Evolutionary conservation across 2,329 filamentous ascomycete genomes (phyloP).

Genomic region (Clonostachys rhizophaga): DNA sequence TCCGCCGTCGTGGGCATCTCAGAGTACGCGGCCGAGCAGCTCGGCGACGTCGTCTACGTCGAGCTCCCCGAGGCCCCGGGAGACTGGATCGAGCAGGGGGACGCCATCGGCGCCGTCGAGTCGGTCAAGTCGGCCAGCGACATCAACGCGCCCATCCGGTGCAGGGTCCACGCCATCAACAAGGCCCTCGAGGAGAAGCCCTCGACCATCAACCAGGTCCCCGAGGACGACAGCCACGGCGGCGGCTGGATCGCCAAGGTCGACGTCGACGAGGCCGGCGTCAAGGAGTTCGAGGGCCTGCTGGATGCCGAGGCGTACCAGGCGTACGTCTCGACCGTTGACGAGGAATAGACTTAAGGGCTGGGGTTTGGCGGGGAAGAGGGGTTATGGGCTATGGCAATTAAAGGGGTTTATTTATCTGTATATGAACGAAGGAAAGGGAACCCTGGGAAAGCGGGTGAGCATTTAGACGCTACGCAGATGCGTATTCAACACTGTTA

Average conservation of each 20-base stretch:
- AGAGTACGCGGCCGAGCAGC: slow-evolving; percentile 82
- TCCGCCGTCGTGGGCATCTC: slow-evolving; percentile 82
- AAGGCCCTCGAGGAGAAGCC: slow-evolving; percentile 76
- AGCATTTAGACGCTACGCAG: background rate
- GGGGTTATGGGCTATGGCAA: no score
- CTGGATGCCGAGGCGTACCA: slow-evolving; percentile 79
- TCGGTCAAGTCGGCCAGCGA: slow-evolving; percentile 88
- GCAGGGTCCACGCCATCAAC: slow-evolving; percentile 75
- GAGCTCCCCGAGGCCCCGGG: slow-evolving; percentile 73
- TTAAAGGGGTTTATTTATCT: background rate
- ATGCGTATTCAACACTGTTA: background rate
- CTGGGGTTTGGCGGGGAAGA: background rate
- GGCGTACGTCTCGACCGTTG: slow-evolving; percentile 51
- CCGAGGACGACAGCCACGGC: slow-evolving; percentile 69
- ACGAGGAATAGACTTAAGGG: slow-evolving; percentile 23
- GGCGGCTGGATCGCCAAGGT: slow-evolving; percentile 95
- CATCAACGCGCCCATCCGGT: slow-evolving; percentile 83
- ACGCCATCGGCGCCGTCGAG: slow-evolving; percentile 90
- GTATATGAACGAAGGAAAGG: background rate
- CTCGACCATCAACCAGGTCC: slow-evolving; percentile 79
- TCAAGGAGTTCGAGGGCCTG: slow-evolving; percentile 66
- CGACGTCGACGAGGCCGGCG: slow-evolving; percentile 61
- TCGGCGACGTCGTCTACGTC: slow-evolving; percentile 96
- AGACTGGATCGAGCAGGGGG: slow-evolving; percentile 66
- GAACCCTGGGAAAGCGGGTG: background rate